Base-by-base conservation (phyloP, 352 stramenopile species). In the Peronospora destructor region DNA sequence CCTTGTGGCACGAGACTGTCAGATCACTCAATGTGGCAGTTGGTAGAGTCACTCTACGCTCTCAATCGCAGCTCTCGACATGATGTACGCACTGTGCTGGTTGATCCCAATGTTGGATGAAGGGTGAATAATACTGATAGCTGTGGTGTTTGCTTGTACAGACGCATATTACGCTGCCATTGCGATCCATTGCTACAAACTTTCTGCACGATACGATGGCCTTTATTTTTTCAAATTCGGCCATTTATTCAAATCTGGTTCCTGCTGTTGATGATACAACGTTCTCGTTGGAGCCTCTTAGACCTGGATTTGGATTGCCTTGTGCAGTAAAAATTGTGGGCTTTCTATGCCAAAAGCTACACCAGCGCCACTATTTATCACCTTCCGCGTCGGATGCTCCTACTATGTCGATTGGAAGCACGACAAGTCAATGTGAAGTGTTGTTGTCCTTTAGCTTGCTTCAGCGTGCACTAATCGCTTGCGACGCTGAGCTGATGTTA, bases 1-100 rank as follows among this genome's bases (percentile, higher is more conserved):
- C 75, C 72, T 17, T 86, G 63, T 2, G 87, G 77, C 13, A 26
- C 51, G 16, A 73, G 85, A 23, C 77, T 99, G 5, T 92, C 87
- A 29, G 85, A 96, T 41, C 78, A 91, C 42, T 86, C 94, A 13
- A 93, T 98, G 63, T 97, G 95, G 76, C 86, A 97, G 37, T 77
- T 99, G 33, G 78, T 98, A 19, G 86, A 98, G 59, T 95, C 91
- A 17, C 96, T 97, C 28, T 97, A 97, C 58, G 82, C 89, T 32
- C 94, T 98, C 44, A 94, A 83, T 45, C 83, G 79, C n/a, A 60
- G 71, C 32, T 66, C 64, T 41, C 71, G 67, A 34, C 60, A 73
- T 39, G 72, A 87, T 35, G 78, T 87, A 73, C 53, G 74, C 71
- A 0, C 12, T 35, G 26, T 33, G 19, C 9, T 37, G 7, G 2